Evolutionary conservation across 2,329 filamentous ascomycete species (phyloP), one percentile per base, ranked within the genome.

Genomic region (Parascedosporium putredinis): DNA sequence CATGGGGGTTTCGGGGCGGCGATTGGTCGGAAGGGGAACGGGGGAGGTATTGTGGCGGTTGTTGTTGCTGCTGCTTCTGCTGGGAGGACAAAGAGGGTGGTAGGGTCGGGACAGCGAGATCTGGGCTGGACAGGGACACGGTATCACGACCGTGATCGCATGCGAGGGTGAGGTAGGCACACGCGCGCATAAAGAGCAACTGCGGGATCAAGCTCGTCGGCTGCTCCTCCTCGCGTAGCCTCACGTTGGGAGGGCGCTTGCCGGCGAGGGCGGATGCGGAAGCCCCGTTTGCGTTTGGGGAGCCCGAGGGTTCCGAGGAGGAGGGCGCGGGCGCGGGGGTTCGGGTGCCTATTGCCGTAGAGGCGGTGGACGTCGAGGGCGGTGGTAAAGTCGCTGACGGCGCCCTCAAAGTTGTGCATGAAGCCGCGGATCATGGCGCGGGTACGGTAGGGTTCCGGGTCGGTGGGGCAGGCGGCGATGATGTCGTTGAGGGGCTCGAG

Each of bases 161-260:
- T 12, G 88, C 86, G 58, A 88, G 72, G 3, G 77, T 78, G 31
- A 94, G 69, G 61, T 90, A 86, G 4, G 81, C 80, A 4, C 79
- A 78, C 1, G 81, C 88, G 43, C 88, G 78, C 56, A 90, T 84
- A 62, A 93, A 91, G 4, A 87, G 65, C 4, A 93, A 64, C 59
- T 93, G 88, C 45, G 76, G 73, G 60, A 88, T 83, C 54, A 90
- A 69, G 60, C 86, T 87, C 57, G 74, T 84, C 12, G 87, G 87
- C 55, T 90, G 86, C 53, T 49, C 47, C n/a, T 49, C 47, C 23
- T 49, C 47, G 4, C 47, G 34, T 22, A 49, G 9, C 36, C 47
- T 42, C 5, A 49, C 47, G 18, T 49, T 36, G 4, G 48, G 29
- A 20, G 48, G 27, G 9, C 40, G 86, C 40, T 50, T 45, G 27